Percentiles rank a stretch among this genome's conserved stretches.
These are phyloP conservation scores for Schwanniomyces sp. DNA, from an alignment of 805 yeast species.

Conservation along the genomic window DNA sequence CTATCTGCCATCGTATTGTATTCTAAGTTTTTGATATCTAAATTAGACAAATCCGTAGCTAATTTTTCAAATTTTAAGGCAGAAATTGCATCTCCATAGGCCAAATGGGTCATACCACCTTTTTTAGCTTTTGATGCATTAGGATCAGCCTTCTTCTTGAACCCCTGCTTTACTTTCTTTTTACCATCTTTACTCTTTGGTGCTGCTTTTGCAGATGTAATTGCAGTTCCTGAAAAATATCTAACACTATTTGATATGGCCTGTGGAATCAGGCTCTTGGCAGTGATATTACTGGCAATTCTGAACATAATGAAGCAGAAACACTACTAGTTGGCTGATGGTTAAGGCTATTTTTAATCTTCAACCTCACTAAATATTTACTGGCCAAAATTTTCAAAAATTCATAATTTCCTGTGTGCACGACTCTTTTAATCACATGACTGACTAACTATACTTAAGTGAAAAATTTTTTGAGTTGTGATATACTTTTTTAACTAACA, in stretches of 20 bases:
- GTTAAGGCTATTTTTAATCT: not conserved
- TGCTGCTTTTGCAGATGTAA: slow-evolving; percentile 13
- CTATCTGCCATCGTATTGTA: slow-evolving; percentile 8
- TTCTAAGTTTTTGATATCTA: slow-evolving; percentile 12
- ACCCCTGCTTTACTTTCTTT: slow-evolving; percentile 21
- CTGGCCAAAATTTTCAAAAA: slow-evolving; percentile 1
- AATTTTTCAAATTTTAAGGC: slow-evolving; percentile 31
- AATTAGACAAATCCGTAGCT: slow-evolving; percentile 21
- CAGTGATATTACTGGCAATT: slow-evolving; percentile 1
- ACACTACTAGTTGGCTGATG: not conserved
- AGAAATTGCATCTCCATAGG: slow-evolving; percentile 37
- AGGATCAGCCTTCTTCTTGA: slow-evolving; percentile 14
- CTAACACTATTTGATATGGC: slow-evolving; percentile 1
- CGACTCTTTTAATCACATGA: not conserved
- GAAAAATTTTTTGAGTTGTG: not conserved
- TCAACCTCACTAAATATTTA: not conserved
- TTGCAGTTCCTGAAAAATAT: slow-evolving; percentile 10
- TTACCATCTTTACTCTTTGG: slow-evolving; percentile 22
- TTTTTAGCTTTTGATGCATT: slow-evolving; percentile 24
- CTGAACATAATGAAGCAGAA: slow-evolving; percentile 6
- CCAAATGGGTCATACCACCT: slow-evolving; percentile 43
- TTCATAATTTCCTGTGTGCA: not conserved
- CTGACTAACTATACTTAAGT: not conserved
- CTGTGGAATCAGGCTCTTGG: slow-evolving; percentile 1
- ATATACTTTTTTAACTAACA: not conserved